A percentile compares a stretch with the other conserved stretches of the same genome.
Conservation (phyloP, 176 grass and related monocot species). For the Microstegium vimineum region DNA sequence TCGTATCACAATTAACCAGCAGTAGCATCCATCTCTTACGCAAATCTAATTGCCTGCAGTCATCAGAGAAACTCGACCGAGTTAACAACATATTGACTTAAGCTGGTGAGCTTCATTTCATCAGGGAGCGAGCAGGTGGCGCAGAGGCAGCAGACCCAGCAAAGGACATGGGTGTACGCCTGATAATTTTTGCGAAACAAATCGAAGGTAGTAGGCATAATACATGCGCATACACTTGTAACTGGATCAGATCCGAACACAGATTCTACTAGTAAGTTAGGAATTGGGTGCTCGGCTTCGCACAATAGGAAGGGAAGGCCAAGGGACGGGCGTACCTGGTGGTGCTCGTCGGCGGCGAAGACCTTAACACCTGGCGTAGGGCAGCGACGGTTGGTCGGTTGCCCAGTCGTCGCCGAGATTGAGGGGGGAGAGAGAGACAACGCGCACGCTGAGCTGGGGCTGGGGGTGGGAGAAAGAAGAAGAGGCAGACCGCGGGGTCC, state of each 20-base stretch:
- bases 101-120: not conserved
- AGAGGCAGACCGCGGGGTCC: not conserved
- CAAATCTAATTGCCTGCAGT: conserved; percentile 44
- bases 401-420: not conserved
- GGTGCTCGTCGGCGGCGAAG: not conserved
- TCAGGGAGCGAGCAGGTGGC: not conserved
- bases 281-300: not conserved
- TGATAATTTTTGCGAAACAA: not conserved
- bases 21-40: conserved; percentile 49
- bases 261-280: not conserved
- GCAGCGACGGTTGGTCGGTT: not conserved
- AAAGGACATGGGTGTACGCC: not conserved
- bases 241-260: not conserved
- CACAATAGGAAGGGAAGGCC: not conserved
- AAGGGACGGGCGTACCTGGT: not conserved
- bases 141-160: not conserved
- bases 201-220: not conserved
- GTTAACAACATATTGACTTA: not conserved
- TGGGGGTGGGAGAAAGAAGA: not conserved
- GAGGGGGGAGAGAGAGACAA: not conserved
- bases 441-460: not conserved
- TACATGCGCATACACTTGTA: not conserved
- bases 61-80: not conserved
- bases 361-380: not conserved
- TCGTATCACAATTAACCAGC: conserved; percentile 44